These are phyloP conservation scores for Hemisphaericaspora subhashii DNA, from an alignment of 1,139 yeast genomes.

Conservation along the genomic window DNA sequence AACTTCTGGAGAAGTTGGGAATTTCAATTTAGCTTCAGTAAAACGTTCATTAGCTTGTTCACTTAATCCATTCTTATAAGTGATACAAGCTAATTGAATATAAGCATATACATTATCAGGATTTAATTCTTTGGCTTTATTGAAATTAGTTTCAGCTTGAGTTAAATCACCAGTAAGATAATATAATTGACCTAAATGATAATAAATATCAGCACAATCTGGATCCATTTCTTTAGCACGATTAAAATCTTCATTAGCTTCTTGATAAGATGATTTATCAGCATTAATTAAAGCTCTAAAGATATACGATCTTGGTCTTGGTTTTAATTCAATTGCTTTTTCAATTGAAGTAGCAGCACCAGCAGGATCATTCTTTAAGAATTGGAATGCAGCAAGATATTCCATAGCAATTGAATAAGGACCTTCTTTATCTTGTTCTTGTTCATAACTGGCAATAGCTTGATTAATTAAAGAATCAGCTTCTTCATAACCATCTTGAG, in stretches of 20 bases:
- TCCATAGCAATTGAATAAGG: constrained; percentile 72
- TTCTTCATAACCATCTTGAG: constrained; percentile 68
- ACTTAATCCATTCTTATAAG: constrained; percentile 75
- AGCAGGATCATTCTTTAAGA: constrained; percentile 73
- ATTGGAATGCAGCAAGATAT: constrained; percentile 78
- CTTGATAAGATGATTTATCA: constrained; percentile 66
- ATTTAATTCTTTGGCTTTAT: constrained; percentile 72
- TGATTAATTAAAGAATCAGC: constrained; percentile 71
- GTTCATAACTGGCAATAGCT: constrained; percentile 60
- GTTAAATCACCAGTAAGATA: constrained; percentile 76
- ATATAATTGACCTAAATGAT: constrained; percentile 92
- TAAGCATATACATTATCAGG: constrained; percentile 79
- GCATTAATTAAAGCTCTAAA: constrained; percentile 83
- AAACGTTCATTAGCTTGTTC: constrained; percentile 66
- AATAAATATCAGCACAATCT: constrained; percentile 76
- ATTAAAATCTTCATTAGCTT: constrained; percentile 69
- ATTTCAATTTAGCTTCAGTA: constrained; percentile 68
- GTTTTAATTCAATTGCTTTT: constrained; percentile 63
- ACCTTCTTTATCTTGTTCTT: constrained; percentile 35
- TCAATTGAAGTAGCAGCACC: constrained; percentile 61
- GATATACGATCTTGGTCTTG: constrained; percentile 82
- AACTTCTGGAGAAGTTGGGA: constrained; percentile 88
- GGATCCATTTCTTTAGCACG: constrained; percentile 72
- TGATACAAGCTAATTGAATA: constrained; percentile 90
- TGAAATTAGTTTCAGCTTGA: constrained; percentile 74